These are phyloP conservation scores for Coprinopsis cinerea DNA, from an alignment of 768 basidiomycete genomes.

Conservation along the genomic window DNA sequence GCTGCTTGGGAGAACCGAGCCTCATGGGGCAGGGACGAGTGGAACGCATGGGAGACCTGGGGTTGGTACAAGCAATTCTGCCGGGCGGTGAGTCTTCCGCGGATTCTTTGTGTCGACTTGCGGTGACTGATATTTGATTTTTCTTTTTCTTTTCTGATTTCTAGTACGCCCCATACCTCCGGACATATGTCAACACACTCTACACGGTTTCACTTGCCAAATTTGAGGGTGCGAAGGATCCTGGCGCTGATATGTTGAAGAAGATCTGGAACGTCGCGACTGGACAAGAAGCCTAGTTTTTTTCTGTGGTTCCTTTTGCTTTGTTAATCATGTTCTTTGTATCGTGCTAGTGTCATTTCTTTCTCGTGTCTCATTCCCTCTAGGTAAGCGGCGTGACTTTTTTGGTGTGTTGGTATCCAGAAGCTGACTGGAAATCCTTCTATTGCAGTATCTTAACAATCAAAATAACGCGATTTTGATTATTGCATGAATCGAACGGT, in stretches of 20 bases:
- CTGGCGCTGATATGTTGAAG: conserved; percentile 52
- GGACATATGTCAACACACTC: conserved; percentile 67
- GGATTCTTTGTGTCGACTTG: neutral
- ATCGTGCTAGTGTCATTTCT: too few relatives aligned
- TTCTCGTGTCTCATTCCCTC: neutral
- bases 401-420: too few relatives aligned
- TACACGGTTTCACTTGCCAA: conserved; percentile 62
- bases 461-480: too few relatives aligned
- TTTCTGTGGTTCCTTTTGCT: neutral
- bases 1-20: conserved; percentile 66
- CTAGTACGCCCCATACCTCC: conserved; percentile 77
- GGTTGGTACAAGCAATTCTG: conserved; percentile 91
- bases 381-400: too few relatives aligned
- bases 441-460: too few relatives aligned
- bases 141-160: neutral
- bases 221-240: conserved; percentile 52
- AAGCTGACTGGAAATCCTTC: too few relatives aligned
- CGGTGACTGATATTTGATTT: neutral
- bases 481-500: too few relatives aligned
- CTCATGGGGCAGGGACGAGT: conserved; percentile 67
- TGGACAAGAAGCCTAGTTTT: conserved; percentile 38
- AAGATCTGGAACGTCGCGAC: conserved; percentile 69
- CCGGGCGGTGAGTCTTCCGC: conserved; percentile 50
- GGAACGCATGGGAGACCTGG: conserved; percentile 86
- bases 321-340: neutral